Conservation (phyloP, 495 filamentous ascomycete genomes). For the Penicillium malachiteum region DNA sequence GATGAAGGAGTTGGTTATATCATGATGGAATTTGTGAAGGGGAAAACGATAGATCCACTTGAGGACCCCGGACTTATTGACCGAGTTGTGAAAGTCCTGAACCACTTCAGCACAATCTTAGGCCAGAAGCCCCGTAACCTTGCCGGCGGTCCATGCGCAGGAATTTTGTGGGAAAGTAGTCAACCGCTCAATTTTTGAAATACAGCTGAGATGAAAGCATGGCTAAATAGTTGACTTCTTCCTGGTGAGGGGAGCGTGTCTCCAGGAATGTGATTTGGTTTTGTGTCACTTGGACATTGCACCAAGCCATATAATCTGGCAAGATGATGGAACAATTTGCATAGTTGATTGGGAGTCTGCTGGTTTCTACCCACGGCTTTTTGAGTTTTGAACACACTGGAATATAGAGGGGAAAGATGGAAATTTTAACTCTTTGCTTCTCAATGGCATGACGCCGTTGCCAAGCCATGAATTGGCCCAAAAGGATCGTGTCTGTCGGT, state of each 20-base stretch:
- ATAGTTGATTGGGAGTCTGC: conserved; percentile 31
- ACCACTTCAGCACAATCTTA: conserved; percentile 22
- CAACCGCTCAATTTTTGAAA: conserved; percentile 17
- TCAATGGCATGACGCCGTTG: conserved; percentile 18
- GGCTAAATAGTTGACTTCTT: conserved; percentile 24
- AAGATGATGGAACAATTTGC: conserved; percentile 22
- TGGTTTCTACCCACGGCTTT: conserved; percentile 27
- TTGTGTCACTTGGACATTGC: conserved; percentile 29
- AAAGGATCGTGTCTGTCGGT: conserved; percentile 14
- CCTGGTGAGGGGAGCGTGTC: conserved; percentile 14
- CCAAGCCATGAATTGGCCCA: conserved; percentile 17
- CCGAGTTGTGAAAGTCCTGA: conserved; percentile 20
- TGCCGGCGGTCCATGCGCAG: conserved; percentile 16
- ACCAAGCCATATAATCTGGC: conserved; percentile 26
- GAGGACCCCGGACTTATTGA: conserved; percentile 17
- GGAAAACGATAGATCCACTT: conserved; percentile 24
- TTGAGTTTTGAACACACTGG: conserved; percentile 27
- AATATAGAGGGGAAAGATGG: conserved; percentile 26
- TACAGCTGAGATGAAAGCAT: conserved; percentile 21
- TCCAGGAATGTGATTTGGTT: conserved; percentile 17
- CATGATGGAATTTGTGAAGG: conserved; percentile 34
- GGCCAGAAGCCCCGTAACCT: conserved; percentile 19
- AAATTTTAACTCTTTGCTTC: conserved; percentile 19
- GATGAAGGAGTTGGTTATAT: conserved; percentile 28
- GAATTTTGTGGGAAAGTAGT: conserved; percentile 22